phyloP scores from a whole-genome alignment of 192 early-diverging fungal genomes.

The Podila minutissima region DNA sequence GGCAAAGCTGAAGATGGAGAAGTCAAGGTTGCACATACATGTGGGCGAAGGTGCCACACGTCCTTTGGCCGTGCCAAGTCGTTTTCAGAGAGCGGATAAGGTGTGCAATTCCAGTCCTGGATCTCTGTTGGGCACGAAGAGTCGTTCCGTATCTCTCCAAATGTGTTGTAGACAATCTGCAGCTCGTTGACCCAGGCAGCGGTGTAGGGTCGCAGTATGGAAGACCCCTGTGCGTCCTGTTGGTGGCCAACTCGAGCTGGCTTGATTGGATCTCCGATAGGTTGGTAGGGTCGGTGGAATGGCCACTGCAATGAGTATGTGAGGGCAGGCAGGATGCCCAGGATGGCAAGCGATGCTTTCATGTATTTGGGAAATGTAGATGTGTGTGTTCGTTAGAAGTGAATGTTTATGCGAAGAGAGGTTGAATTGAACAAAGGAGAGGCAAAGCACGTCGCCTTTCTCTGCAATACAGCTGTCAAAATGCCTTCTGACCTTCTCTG shows the following conservation, averaged over 20 bases:
- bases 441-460: no score
- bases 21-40: constrained; percentile 29
- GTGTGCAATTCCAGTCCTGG: constrained; percentile 49
- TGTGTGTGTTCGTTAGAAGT: neutral
- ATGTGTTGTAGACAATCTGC: constrained; percentile 53
- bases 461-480: no score
- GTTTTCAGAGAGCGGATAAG: constrained; percentile 34
- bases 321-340: constrained; percentile 11
- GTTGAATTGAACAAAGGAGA: no score
- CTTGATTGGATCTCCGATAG: neutral
- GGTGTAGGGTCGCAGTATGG: constrained; percentile 39
- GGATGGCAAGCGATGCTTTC: neutral
- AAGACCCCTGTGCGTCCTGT: neutral
- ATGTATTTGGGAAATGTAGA: neutral
- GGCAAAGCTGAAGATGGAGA: no score
- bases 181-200: constrained; percentile 55
- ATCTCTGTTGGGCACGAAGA: constrained; percentile 50
- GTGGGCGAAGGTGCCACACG: constrained; percentile 58
- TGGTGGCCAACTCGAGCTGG: neutral
- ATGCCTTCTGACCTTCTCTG: no score
- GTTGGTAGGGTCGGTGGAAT: constrained; percentile 4
- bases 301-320: constrained; percentile 16
- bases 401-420: neutral
- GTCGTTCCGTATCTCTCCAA: constrained; percentile 42
- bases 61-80: constrained; percentile 49